Conservation (phyloP, 2,329 filamentous ascomycete genomes). For the Neonectria sp. region DNA sequence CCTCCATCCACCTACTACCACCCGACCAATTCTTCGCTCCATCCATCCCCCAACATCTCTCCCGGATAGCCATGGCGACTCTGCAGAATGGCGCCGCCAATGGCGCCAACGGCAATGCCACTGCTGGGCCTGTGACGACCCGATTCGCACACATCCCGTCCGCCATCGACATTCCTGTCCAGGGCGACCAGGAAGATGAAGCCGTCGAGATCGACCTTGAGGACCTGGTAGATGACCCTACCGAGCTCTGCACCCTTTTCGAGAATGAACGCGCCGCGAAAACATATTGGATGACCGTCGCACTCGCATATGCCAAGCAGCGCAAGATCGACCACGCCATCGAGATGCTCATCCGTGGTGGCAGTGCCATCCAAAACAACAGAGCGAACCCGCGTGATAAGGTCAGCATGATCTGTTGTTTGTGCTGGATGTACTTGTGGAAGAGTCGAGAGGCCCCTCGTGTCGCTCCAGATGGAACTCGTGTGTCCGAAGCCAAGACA, state of each 20-base stretch:
- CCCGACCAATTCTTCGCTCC: conserved; percentile 29
- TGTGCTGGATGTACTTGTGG: conserved; percentile 93
- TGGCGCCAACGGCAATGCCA: conserved; percentile 58
- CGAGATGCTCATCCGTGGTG: conserved; percentile 80
- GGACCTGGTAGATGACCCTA: conserved; percentile 92
- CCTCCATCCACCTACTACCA: conserved; percentile 36
- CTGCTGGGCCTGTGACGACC: conserved; percentile 61
- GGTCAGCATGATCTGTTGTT: conserved; percentile 84
- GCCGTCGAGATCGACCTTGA: conserved; percentile 94
- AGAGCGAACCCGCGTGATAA: conserved; percentile 85
- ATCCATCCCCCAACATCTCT: conserved; percentile 19
- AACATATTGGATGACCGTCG: conserved; percentile 98
- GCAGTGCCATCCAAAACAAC: conserved; percentile 78
- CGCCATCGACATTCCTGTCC: conserved; percentile 77
- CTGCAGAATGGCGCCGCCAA: conserved; percentile 62
- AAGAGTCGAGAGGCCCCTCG: conserved; percentile 86
- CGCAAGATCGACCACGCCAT: conserved; percentile 90
- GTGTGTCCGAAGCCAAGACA: conserved; percentile 82
- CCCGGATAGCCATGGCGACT: conserved; percentile 55
- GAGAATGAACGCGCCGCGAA: conserved; percentile 95
- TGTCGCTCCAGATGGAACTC: conserved; percentile 72
- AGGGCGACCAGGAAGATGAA: conserved; percentile 76
- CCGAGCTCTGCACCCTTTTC: conserved; percentile 93
- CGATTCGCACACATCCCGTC: conserved; percentile 77
- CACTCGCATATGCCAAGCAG: conserved; percentile 96